Evolutionary conservation across 176 grass and related monocot genomes (phyloP).

Genomic region (Triticum aestivum): IWGSC_CS_RefSeq_v2.1 NC_057813.1:494276305-494276804

Average conservation of each 20-base stretch:
- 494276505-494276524: background rate
- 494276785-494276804: background rate
- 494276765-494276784: background rate
- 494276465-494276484: background rate
- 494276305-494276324: background rate
- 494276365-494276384: background rate
- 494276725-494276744: no score
- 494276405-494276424: conserved; percentile 17
- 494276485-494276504: background rate
- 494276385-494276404: background rate
- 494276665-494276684: no score
- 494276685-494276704: no score
- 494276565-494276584: background rate
- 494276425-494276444: conserved; percentile 34
- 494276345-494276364: conserved; percentile 10
- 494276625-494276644: no score
- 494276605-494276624: background rate
- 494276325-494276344: conserved; percentile 5
- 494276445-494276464: background rate
- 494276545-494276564: background rate
- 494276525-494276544: background rate
- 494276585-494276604: background rate
- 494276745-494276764: background rate
- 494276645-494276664: no score
- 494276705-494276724: no score